Evolutionary conservation across 768 basidiomycete genomes (phyloP).

Genomic region (Xanthoconium stramineum): DNA sequence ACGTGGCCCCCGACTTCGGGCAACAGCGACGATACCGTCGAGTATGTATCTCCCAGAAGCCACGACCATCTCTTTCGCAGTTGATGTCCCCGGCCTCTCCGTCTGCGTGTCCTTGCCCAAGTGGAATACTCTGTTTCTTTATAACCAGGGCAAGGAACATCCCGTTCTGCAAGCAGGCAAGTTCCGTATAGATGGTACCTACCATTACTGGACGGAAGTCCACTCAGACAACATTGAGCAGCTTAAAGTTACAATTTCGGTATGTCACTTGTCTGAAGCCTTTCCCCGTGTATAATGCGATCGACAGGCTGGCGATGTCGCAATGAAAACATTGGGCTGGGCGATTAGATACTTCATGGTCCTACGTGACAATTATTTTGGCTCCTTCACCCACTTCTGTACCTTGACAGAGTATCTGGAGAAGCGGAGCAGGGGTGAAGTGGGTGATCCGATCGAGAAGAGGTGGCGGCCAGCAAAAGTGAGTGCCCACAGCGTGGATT

Average conservation of each 20-base stretch:
- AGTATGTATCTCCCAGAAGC: slow-evolving; percentile 70
- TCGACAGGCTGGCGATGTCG: slow-evolving; percentile 46
- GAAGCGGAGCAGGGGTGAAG: slow-evolving; percentile 52
- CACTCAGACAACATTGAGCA: slow-evolving; percentile 74
- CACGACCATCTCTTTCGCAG: slow-evolving; percentile 60
- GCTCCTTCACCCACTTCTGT: slow-evolving; percentile 89
- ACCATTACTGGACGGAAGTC: slow-evolving; percentile 68
- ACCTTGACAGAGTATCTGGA: slow-evolving; percentile 84
- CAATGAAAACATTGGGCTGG: slow-evolving; percentile 82
- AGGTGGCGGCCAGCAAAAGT: slow-evolving; percentile 84
- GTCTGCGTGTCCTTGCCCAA: slow-evolving; percentile 70
- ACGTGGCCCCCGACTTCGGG: slow-evolving; percentile 54
- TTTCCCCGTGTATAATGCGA: background rate
- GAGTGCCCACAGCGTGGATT: slow-evolving; percentile 11
- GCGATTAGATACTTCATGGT: slow-evolving; percentile 85
- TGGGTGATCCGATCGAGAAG: slow-evolving; percentile 77
- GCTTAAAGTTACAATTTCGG: slow-evolving; percentile 63
- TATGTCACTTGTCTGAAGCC: slow-evolving; percentile 23
- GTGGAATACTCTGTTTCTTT: slow-evolving; percentile 85
- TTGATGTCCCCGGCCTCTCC: slow-evolving; percentile 56
- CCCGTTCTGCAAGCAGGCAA: slow-evolving; percentile 58
- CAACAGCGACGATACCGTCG: slow-evolving; percentile 57
- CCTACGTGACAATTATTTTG: slow-evolving; percentile 90
- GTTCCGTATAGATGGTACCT: slow-evolving; percentile 64
- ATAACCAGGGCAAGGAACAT: slow-evolving; percentile 56